Evolutionary conservation across 2,329 filamentous ascomycete genomes (phyloP), one percentile per base, ranked within the genome.

Genomic region (Arthrocladium fulminans): DNA sequence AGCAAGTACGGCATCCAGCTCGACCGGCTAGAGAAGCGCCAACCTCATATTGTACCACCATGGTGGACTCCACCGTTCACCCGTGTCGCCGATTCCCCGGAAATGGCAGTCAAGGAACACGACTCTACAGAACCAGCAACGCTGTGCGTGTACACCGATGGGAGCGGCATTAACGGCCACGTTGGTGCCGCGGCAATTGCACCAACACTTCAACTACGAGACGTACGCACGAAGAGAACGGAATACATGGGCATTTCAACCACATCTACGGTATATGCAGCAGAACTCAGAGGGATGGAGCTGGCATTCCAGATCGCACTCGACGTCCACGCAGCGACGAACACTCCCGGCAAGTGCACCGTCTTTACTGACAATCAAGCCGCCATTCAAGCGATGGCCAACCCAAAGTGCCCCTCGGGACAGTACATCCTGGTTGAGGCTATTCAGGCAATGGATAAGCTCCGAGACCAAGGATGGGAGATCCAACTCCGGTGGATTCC

Each of bases 321-420:
- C 25, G 51, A 61, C 27, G 44, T 55, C 39, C 40, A 57, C 12
- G 27, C 45, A 34, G 42, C 29, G 25, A 51, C 35, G 23, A 40
- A 42, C 32, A 47, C 35, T 3, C 46, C 54, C 35, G 53, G 55
- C 41, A 55, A 50, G 41, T 59, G 50, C 49, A 51, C 49, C 47
- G 58, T 62, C 49, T 64, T 63, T 45, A 63, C 60, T 15, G 56
- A 63, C 45, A 66, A 63, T 48, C 54, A 65, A 38, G 61, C 60
- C 7, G 59, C 60, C 23, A 62, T 64, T 22, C 52, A 58, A 49
- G 61, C 59, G n/a, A 55, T 61, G 12, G 38, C 15, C 25, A 58
- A 60, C 39, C 61, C 57, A 7, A 58, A 59, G 32, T 40, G 48
- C 39, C 57, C 57, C 24, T 64, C 59, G 0, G 56, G 61, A 34